Base-by-base conservation (phyloP, 176 grass and related monocot genomes). In the Triticum urartu region DNA sequence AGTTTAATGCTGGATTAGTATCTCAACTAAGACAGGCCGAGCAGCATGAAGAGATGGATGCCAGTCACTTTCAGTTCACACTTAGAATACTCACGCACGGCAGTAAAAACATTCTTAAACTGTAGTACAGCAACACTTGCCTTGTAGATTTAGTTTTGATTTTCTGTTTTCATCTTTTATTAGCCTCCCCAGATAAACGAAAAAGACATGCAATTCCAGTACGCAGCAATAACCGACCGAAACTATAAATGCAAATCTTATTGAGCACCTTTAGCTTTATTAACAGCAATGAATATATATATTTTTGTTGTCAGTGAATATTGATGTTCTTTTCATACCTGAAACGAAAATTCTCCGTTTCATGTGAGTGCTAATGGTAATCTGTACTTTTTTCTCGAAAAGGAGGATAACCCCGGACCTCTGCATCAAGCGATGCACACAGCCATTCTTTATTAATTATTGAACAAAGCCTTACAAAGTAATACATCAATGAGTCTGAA, bases 1-100 rank as follows among this genome's bases (percentile, higher is more conserved):
- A 81, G 1, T 91, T 88, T 88, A 88, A 88, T 85, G 28, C 18
- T 42, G 69, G 81, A 85, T 81, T 18, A 78, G 86, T 88, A 36
- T 72, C 79, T 66, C 82, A 86, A 86, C 4, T 14, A 88, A 28
- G 82, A 82, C 86, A 91, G 39, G 66, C 28, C 75, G 17, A 40
- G 66, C 80, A 40, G 88, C 78, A 79, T 78, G 20, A 79, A 68
- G 77, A 24, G 40, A 67, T 82, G 56, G 54, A 54, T 79, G 24
- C 52, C 77, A 52, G 45, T 91, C 86, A 47, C 66, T 88, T 79
- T 91, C 86, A 10, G 43, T 86, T 91, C 86, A 91, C 86, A 91
- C 86, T 78, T 88, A 72, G 63, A 85, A 65, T 82, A 82, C 42
- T 72, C 70, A 78, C 54, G 32, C 54, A 91, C 86, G 86, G 86